A percentile compares a stretch with the other conserved stretches of the same genome.
These are phyloP conservation scores for Aspergillus eucalypticola DNA, from an alignment of 2,329 filamentous ascomycete genomes.

Conservation along the genomic window DNA sequence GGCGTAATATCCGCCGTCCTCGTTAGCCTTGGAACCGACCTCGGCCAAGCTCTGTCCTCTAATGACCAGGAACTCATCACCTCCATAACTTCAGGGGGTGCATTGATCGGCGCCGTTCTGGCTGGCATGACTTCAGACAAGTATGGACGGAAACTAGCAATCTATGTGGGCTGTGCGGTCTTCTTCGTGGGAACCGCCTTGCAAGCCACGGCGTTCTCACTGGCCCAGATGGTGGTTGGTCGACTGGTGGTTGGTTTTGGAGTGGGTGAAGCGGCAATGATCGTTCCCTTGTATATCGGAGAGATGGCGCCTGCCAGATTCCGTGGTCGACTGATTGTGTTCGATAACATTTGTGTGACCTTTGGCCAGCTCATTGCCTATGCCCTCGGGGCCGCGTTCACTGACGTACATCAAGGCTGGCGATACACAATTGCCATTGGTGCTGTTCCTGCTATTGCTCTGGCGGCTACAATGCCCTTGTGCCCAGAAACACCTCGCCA, in stretches of 20 bases:
- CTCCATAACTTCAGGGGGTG: constrained; percentile 52
- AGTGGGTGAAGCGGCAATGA: constrained; percentile 51
- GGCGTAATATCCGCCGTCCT: constrained; percentile 49
- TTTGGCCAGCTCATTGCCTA: constrained; percentile 5
- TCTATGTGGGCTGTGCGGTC: constrained; percentile 34
- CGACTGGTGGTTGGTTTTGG: constrained; percentile 52
- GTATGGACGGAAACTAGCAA: constrained; percentile 1
- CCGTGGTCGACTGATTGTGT: constrained; percentile 1
- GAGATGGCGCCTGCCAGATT: constrained; percentile 3
- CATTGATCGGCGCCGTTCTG: constrained; percentile 46
- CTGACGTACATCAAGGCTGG: constrained; percentile 49
- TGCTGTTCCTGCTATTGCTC: constrained; percentile 49
- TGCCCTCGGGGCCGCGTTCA: constrained; percentile 42
- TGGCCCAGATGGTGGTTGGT: constrained; percentile 48
- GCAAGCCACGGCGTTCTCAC: constrained; percentile 35
- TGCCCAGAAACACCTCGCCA: constrained; percentile 54
- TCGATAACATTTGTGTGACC: constrained; percentile 3
- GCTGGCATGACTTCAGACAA: constrained; percentile 24
- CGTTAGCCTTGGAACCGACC: constrained; percentile 33
- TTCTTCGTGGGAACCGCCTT: constrained; percentile 42
- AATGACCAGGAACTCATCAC: constrained; percentile 54
- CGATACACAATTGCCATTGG: constrained; percentile 52
- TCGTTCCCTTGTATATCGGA: constrained; percentile 35
- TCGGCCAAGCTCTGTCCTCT: constrained; percentile 40
- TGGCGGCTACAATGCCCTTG: constrained; percentile 46